A percentile compares a stretch with the other conserved stretches of the same genome.
phyloP scores from a whole-genome alignment of 305 asterid species.

The Fraxinus albicans region DNA sequence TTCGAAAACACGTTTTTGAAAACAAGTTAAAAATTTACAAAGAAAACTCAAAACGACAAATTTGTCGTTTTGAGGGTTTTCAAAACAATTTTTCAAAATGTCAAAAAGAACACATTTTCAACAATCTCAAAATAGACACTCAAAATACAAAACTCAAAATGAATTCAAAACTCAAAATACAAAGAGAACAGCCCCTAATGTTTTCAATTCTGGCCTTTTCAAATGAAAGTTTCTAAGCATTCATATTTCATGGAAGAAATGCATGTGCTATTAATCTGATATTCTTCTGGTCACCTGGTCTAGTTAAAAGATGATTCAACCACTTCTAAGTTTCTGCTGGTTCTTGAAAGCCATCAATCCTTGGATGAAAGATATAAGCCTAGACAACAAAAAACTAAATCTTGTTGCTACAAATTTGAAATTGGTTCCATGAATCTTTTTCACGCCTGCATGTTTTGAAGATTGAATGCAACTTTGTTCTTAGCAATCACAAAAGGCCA shows the following conservation, averaged over 20 bases:
- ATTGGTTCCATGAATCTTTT: background rate
- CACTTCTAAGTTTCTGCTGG: background rate
- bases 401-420: background rate
- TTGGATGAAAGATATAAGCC: background rate
- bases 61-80: too few relatives aligned
- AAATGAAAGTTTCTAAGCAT: background rate
- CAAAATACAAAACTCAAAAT: too few relatives aligned
- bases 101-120: too few relatives aligned
- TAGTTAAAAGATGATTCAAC: background rate
- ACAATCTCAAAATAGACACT: too few relatives aligned
- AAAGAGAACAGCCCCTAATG: too few relatives aligned
- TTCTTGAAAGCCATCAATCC: background rate
- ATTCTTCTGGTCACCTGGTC: background rate
- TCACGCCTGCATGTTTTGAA: background rate
- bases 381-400: background rate
- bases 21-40: too few relatives aligned
- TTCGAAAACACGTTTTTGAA: too few relatives aligned
- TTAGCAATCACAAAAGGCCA: background rate
- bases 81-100: too few relatives aligned
- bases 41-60: too few relatives aligned
- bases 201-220: slow-evolving; percentile 1
- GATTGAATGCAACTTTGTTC: background rate
- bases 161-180: too few relatives aligned
- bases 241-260: background rate
- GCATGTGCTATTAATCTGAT: slow-evolving; percentile 6